A percentile compares a stretch with the other conserved stretches of the same genome.
phyloP scores from a whole-genome alignment of 805 yeast species.

The Candida tammaniensis region DNA sequence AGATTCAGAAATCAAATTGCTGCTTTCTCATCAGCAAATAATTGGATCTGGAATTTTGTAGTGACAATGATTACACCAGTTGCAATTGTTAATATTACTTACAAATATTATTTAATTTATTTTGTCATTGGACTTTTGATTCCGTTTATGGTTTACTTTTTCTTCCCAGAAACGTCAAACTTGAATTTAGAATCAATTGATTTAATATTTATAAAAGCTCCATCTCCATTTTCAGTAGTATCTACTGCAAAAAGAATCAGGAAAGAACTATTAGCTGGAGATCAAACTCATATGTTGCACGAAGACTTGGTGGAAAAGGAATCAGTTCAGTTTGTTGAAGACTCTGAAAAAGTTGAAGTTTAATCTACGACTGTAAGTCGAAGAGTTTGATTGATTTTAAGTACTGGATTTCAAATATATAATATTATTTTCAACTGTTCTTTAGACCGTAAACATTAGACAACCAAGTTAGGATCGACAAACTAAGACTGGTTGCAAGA shows the following conservation, averaged over 20 bases:
- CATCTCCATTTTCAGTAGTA: constrained; percentile 6
- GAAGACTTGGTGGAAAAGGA: background rate
- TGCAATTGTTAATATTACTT: constrained; percentile 42
- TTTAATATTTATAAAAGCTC: constrained; percentile 18
- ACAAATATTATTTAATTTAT: constrained; percentile 73
- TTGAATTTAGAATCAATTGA: constrained; percentile 74
- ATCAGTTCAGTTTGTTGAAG: background rate
- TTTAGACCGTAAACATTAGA: no score
- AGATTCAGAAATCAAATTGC: constrained; percentile 52
- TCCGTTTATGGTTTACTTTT: constrained; percentile 52
- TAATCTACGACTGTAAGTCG: no score
- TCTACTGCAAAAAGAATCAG: constrained; percentile 5
- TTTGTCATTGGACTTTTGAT: constrained; percentile 51
- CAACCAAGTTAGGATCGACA: no score
- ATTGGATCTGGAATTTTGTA: constrained; percentile 57
- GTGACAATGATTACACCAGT: constrained; percentile 63
- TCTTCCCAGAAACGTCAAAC: constrained; percentile 75
- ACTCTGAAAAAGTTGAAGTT: no score
- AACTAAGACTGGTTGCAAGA: no score
- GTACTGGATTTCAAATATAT: no score
- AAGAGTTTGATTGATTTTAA: no score
- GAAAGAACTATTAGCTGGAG: constrained; percentile 2
- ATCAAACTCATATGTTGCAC: background rate
- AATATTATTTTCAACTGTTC: no score
- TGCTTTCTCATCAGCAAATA: constrained; percentile 53